Evolutionary conservation across 495 filamentous ascomycete genomes (phyloP).

Genomic region (Elaphomyces granulatus): DNA sequence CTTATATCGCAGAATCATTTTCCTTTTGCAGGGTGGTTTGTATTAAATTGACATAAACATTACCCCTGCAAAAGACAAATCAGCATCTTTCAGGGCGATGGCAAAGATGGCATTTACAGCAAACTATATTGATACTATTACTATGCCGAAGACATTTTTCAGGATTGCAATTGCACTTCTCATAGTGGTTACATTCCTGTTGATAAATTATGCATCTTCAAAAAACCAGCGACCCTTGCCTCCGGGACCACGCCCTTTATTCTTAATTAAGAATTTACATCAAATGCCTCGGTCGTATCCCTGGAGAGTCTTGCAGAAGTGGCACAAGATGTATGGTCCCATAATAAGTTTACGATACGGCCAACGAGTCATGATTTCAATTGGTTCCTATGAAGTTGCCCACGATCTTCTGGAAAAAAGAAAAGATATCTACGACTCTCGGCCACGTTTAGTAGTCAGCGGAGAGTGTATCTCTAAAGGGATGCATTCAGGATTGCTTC

Average conservation of each 20-base stretch:
- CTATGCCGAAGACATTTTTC: no score
- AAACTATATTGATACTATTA: no score
- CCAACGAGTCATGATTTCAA: conserved; percentile 4
- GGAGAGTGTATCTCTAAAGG: conserved; percentile 5
- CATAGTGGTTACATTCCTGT: no score
- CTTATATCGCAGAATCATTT: no score
- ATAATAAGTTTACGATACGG: conserved; percentile 6
- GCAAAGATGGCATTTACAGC: no score
- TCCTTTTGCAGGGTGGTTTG: no score
- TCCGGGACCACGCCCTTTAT: conserved; percentile 40
- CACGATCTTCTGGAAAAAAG: conserved; percentile 11
- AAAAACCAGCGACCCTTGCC: no score
- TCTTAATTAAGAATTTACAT: conserved; percentile 42
- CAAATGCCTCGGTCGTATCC: conserved; percentile 36
- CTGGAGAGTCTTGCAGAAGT: conserved; percentile 35
- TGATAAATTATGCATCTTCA: no score
- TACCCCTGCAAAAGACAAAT: no score
- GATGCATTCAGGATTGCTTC: conserved; percentile 10
- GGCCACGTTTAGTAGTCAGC: conserved; percentile 10
- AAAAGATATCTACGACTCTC: conserved; percentile 6
- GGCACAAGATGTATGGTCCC: conserved; percentile 10
- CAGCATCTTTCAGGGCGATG: no score
- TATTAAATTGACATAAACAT: no score
- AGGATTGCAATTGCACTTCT: no score
- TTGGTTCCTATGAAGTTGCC: conserved; percentile 3